These are phyloP conservation scores for Gastrodia elata DNA, from an alignment of 106 monocot genomes.

Conservation along the genomic window DNA sequence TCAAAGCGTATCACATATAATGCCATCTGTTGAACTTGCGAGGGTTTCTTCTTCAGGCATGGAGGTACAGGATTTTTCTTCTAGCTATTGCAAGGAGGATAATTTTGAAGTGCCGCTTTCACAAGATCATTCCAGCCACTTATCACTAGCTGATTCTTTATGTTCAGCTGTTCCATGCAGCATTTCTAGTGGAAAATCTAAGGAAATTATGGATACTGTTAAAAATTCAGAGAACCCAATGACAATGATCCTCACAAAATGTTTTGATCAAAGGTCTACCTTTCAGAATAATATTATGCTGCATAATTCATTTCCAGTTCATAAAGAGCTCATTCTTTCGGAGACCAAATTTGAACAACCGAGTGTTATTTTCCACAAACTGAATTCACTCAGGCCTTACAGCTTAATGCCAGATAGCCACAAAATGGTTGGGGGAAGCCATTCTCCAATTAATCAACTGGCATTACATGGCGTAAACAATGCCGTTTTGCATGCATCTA, in stretches of 20 bases:
- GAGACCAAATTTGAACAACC: slow-evolving; percentile 13
- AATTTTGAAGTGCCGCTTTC: slow-evolving; percentile 18
- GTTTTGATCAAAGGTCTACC: slow-evolving; percentile 13
- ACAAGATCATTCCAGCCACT: slow-evolving; percentile 16
- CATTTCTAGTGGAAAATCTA: slow-evolving; percentile 24
- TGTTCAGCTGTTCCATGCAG: slow-evolving; percentile 87
- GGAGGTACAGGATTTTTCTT: slow-evolving; percentile 5
- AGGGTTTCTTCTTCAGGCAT: slow-evolving; percentile 38
- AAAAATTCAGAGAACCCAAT: slow-evolving; percentile 9
- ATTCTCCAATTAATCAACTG: not conserved
- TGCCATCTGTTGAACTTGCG: slow-evolving; percentile 20
- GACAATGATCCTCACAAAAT: slow-evolving; percentile 7
- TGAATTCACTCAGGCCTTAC: slow-evolving; percentile 38
- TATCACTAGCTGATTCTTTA: slow-evolving; percentile 38
- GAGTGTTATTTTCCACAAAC: slow-evolving; percentile 19
- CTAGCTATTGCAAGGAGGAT: slow-evolving; percentile 1
- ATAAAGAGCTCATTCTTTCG: slow-evolving; percentile 3
- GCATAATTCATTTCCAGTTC: slow-evolving; percentile 3
- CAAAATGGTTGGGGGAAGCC: not conserved
- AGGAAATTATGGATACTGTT: not conserved
- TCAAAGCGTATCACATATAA: slow-evolving; percentile 12
- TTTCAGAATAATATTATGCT: slow-evolving; percentile 5
- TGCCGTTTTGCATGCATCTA: not conserved
- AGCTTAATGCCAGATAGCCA: slow-evolving; percentile 18
- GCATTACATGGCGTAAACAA: not conserved